Conservation (phyloP, 495 filamentous ascomycete species). For the Cenococcum geophilum region DNA sequence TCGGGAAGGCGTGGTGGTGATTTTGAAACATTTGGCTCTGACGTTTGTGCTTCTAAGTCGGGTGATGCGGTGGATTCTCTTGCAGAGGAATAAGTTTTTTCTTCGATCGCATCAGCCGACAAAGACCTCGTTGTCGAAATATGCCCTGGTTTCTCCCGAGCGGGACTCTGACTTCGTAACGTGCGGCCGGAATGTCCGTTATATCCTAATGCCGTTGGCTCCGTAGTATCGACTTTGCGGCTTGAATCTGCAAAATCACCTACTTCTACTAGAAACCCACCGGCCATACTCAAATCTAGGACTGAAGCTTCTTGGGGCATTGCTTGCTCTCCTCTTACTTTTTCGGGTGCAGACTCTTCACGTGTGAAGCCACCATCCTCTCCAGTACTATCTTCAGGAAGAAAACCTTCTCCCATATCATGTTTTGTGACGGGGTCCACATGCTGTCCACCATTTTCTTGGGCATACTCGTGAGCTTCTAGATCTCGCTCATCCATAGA, state of each 20-base stretch:
- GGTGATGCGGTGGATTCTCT: background rate
- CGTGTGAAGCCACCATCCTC: slow-evolving; percentile 6
- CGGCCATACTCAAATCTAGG: background rate
- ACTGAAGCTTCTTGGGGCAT: slow-evolving; percentile 1
- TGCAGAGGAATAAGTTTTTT: too few species aligned
- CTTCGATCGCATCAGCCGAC: too few species aligned
- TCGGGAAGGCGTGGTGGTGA: background rate
- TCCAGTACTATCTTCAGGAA: background rate
- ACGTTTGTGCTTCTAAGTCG: background rate
- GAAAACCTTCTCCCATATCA: slow-evolving; percentile 1
- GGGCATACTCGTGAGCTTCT: background rate
- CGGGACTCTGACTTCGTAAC: too few species aligned
- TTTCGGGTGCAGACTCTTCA: too few species aligned
- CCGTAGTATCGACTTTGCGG: too few species aligned
- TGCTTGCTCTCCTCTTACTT: slow-evolving; percentile 1
- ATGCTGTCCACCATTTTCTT: background rate
- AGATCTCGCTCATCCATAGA: background rate
- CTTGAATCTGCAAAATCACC: too few species aligned
- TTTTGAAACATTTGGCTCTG: background rate
- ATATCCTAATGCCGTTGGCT: too few species aligned
- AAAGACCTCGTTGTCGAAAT: too few species aligned
- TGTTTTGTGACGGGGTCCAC: background rate
- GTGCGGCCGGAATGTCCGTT: too few species aligned
- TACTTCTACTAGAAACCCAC: too few species aligned
- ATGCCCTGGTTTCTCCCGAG: too few species aligned